Base-by-base conservation (phyloP, 2,329 filamentous ascomycete species). In the Aureobasidium sp. region DNA sequence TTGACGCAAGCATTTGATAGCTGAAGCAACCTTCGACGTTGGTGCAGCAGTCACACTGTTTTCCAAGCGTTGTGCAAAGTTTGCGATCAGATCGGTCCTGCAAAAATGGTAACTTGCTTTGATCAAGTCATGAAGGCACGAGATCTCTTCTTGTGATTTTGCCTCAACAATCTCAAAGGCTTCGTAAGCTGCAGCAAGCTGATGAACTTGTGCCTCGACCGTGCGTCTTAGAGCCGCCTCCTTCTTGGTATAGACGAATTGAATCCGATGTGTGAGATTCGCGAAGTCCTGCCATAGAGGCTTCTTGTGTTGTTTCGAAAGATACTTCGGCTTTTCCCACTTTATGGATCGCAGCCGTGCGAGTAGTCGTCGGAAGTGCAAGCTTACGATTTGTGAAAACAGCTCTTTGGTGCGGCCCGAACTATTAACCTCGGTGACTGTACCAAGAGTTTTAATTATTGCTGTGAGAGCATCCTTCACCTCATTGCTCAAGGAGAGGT, bases 271-370 rank as follows among this genome's bases (percentile, higher is more conserved):
- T 3, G 29, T 6, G 7, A 62, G 39, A 20, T 55, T 56, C 3
- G 50, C 17, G 48, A 62, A 55, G 39, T 62, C 50, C 20, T 56
- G 50, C 60, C 60, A 62, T 9, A 62, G 17, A 24, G 60, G 50
- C 15, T 62, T 62, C 15, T 62, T 62, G n/a, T 62, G 60, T 8
- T 44, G 37, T 55, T 41, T 46, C 0, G 39, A 29, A 1, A 62
- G 60, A 62, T 62, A 44, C 15, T 62, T 62, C 12, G 60, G 60
- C 17, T 56, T 62, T 13, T 47, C 26, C 60, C 60, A 62, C 24
- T 62, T 62, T 0, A 1, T 13, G 1, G 60, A 62, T 37, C 60
- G 12, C 1, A 62, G 34, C 9, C 50, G 15, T 10, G 50, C 60
- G 26, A 56, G 50, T 4, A 62, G 32, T 20, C 60, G 37, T 32